These are phyloP conservation scores for Wallacemonas rigidus DNA, from an alignment of 208 protist genomes.

Conservation along the genomic window DNA sequence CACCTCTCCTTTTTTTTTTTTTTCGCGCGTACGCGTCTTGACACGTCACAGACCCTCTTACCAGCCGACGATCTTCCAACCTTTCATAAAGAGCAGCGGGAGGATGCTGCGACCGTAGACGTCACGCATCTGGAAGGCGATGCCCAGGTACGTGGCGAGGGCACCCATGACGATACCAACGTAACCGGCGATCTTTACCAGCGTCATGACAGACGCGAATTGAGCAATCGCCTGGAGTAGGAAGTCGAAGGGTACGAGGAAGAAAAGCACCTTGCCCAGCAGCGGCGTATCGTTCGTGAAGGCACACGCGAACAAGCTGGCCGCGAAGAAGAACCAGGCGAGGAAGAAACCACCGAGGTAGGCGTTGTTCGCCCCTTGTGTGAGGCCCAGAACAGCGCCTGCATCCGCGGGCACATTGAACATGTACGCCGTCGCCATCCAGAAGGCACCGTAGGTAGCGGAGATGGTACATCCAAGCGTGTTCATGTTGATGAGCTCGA, in stretches of 20 bases:
- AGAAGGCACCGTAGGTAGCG: slow-evolving; percentile 49
- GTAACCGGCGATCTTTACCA: slow-evolving; percentile 46
- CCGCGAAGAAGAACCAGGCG: slow-evolving; percentile 39
- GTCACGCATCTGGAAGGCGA: slow-evolving; percentile 50
- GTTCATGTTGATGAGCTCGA: slow-evolving; percentile 48
- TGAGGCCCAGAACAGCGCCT: not conserved
- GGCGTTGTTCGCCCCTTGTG: slow-evolving; percentile 10
- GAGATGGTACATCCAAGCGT: slow-evolving; percentile 40
- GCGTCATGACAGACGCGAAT: slow-evolving; percentile 13
- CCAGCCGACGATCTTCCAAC: slow-evolving; percentile 34
- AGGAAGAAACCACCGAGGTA: slow-evolving; percentile 45
- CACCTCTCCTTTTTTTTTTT: slow-evolving; percentile 9
- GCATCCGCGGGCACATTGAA: slow-evolving; percentile 1
- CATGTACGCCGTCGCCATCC: slow-evolving; percentile 33
- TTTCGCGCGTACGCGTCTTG: not conserved
- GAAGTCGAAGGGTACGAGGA: slow-evolving; percentile 33
- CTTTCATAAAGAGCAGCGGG: slow-evolving; percentile 36
- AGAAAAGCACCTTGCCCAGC: slow-evolving; percentile 29
- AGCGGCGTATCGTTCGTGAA: slow-evolving; percentile 23
- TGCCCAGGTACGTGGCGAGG: slow-evolving; percentile 47
- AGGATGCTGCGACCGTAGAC: slow-evolving; percentile 39
- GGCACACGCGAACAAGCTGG: slow-evolving; percentile 23
- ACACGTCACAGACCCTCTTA: not conserved
- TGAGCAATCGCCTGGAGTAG: slow-evolving; percentile 20
- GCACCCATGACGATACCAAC: slow-evolving; percentile 48